Base-by-base conservation (phyloP, 2,329 filamentous ascomycete species). In the Colletotrichum tofieldiae region DNA sequence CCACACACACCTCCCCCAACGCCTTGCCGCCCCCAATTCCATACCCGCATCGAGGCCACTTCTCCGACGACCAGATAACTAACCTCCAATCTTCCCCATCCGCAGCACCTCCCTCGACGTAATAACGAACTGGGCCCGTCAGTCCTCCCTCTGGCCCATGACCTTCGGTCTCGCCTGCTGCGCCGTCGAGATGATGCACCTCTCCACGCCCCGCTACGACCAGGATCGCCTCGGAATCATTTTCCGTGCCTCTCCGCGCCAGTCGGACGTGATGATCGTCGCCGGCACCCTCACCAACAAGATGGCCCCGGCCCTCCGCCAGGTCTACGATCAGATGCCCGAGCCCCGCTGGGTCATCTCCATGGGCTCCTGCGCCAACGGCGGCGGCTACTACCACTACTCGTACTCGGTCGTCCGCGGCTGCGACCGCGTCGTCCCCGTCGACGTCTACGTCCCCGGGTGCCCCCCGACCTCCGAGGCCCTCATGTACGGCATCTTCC, bases 251-350 rank as follows among this genome's bases (percentile, higher is more conserved):
- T 96, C 93, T 18, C 94, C 94, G 1, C 92, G 94, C 75, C 94
- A 97, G 83, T 93, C 94, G 73, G 94, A 97, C 82, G 93, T 97
- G 76, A 96, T 97, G 94, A 96, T 97, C 78, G 94, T 97, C 29
- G 94, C 95, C 35, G 95, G 95, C 72, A 98, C 95, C 39, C 89
- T 98, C 74, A 97, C 94, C 77, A 98, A 98, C 88, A 98, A 98
- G 87, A 98, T 98, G 95, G 94, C 94, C 1, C 94, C 95, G 2
- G 95, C 95, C 43, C 86, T 98, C 79, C 89, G 95, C 82, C 94
- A 96, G 84, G 93, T 97, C 74, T 98, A 98, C 85, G 95, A 98
- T 83, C 95, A 97, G 87, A 97, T 97, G 94, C 94, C 94, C 39
- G 94, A 97, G 41, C 94, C 94, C 23, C 89, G 93, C 79, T 97